Evolutionary conservation across 768 basidiomycete genomes (phyloP).

Genomic region (Suillus decipiens): DNA sequence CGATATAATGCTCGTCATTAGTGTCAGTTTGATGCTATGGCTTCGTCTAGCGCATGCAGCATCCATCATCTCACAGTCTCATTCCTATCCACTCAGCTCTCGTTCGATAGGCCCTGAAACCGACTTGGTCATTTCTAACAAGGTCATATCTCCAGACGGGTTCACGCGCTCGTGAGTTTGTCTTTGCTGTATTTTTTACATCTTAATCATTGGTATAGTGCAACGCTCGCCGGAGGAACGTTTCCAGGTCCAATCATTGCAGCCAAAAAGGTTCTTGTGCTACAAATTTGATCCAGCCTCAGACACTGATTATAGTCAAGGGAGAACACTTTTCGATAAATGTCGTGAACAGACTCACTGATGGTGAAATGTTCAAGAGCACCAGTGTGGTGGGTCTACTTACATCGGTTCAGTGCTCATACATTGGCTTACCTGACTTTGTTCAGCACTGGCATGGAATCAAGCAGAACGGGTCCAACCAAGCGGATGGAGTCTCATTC

Average conservation of each 20-base stretch:
- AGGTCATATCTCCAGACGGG: constrained; percentile 49
- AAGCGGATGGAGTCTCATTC: constrained; percentile 43
- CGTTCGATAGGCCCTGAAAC: constrained; percentile 19
- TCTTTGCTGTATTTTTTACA: background rate
- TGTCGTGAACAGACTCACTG: constrained; percentile 26
- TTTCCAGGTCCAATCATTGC: constrained; percentile 44
- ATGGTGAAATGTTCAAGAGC: constrained; percentile 25
- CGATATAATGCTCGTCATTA: background rate
- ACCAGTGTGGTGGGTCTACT: constrained; percentile 28
- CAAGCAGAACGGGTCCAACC: constrained; percentile 37
- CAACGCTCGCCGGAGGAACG: constrained; percentile 39
- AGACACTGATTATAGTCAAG: constrained; percentile 6
- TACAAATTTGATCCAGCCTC: background rate
- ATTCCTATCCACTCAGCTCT: constrained; percentile 10
- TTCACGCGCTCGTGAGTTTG: constrained; percentile 43
- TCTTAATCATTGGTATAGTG: constrained; percentile 19
- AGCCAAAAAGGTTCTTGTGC: constrained; percentile 30
- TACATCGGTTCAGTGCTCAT: too few relatives aligned
- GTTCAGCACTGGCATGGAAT: constrained; percentile 41
- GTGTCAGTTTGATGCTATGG: background rate
- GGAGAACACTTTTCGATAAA: constrained; percentile 28
- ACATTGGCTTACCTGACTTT: background rate
- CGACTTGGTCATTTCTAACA: constrained; percentile 42
- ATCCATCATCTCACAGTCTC: constrained; percentile 20
- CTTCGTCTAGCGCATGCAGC: constrained; percentile 16